Conservation (phyloP, 768 basidiomycete species). For the Termitomyces sp. region DNA sequence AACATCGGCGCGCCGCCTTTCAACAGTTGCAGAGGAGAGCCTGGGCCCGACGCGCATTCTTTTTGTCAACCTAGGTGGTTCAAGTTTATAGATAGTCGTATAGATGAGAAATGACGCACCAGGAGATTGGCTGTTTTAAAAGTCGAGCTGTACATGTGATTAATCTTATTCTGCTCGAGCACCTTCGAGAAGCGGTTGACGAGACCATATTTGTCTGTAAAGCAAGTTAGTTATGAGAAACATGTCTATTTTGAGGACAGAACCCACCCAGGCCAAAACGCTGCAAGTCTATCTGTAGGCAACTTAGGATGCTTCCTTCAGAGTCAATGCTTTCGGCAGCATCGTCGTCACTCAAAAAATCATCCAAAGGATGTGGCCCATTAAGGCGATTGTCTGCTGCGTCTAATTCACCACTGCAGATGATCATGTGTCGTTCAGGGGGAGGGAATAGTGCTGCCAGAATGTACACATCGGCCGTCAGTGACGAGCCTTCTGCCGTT, state of each 20-base stretch:
- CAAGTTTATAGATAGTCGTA: not conserved
- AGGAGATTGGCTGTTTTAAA: conserved; percentile 79
- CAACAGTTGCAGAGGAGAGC: conserved; percentile 56
- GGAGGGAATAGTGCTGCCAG: conserved; percentile 69
- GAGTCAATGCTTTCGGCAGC: conserved; percentile 27
- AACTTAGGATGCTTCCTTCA: conserved; percentile 46
- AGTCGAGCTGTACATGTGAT: conserved; percentile 85
- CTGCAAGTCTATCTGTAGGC: conserved; percentile 72
- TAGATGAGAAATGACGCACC: conserved; percentile 31
- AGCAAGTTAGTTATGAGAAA: conserved; percentile 1
- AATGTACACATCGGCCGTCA: conserved; percentile 66
- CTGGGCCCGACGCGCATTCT: conserved; percentile 52
- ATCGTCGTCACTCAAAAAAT: conserved; percentile 24
- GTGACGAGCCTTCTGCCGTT: conserved; percentile 70
- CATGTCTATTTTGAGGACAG: not conserved
- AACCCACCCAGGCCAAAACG: conserved; percentile 65
- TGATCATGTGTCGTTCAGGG: conserved; percentile 70
- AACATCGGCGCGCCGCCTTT: conserved; percentile 11
- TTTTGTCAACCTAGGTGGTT: conserved; percentile 54
- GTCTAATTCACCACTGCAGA: conserved; percentile 68
- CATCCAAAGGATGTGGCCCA: conserved; percentile 29
- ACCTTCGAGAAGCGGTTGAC: conserved; percentile 75
- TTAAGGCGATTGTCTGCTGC: conserved; percentile 40
- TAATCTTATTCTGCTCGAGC: conserved; percentile 68
- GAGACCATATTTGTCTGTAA: conserved; percentile 69